Evolutionary conservation across 2,329 filamentous ascomycete genomes (phyloP).

Genomic region (Blastomyces emzantsi): DNA sequence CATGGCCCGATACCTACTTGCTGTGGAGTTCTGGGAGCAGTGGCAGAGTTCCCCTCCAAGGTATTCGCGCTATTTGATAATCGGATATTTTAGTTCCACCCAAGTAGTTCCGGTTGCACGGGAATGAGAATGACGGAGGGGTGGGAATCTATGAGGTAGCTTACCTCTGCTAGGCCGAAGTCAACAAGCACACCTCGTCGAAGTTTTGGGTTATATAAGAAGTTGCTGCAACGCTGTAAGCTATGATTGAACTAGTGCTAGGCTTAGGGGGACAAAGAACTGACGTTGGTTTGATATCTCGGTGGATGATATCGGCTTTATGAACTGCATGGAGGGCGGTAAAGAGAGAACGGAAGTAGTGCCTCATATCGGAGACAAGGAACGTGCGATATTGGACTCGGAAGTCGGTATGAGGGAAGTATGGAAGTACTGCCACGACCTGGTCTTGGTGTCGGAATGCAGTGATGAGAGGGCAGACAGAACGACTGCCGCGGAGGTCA

Average conservation of each 20-base stretch:
- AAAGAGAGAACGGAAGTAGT: conserved; percentile 85
- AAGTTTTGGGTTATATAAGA: conserved; percentile 71
- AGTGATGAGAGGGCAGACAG: conserved; percentile 91
- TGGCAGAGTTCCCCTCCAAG: conserved; percentile 8
- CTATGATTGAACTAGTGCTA: not conserved
- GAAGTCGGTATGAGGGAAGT: conserved; percentile 94
- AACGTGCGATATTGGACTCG: conserved; percentile 83
- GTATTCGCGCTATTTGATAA: conserved; percentile 41
- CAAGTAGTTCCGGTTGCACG: too few relatives aligned
- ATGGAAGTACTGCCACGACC: conserved; percentile 87
- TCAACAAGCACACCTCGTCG: conserved; percentile 90
- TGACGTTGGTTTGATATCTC: conserved; percentile 88
- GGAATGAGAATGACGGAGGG: too few relatives aligned
- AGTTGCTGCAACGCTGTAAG: conserved; percentile 50
- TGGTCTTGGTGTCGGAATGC: conserved; percentile 94
- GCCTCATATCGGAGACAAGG: conserved; percentile 72
- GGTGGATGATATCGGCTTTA: conserved; percentile 73
- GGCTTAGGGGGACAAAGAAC: conserved; percentile 19
- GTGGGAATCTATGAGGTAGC: conserved; percentile 5
- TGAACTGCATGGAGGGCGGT: conserved; percentile 78
- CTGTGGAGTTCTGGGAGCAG: conserved; percentile 9
- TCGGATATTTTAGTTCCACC: not conserved
- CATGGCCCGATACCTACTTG: conserved; percentile 24
- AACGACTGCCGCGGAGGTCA: conserved; percentile 70
- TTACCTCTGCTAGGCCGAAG: conserved; percentile 83